Evolutionary conservation across 768 basidiomycete genomes (phyloP).

Genomic region (Mycena vitilis): DNA sequence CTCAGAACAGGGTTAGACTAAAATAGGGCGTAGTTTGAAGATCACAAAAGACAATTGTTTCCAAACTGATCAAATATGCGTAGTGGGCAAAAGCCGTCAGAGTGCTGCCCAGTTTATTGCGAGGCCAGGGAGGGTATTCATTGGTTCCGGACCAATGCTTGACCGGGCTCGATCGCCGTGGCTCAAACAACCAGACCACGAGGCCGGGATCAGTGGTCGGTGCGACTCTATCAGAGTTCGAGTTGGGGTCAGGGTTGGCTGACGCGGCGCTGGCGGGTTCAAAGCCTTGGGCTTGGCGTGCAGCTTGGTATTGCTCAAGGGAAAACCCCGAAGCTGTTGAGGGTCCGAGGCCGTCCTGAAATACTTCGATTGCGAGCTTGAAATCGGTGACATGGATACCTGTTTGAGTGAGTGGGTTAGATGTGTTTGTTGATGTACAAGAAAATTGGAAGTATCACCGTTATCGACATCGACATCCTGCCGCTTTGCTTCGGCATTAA

Average conservation of each 20-base stretch:
- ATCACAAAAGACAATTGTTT: slow-evolving; percentile 12
- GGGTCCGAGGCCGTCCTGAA: not conserved
- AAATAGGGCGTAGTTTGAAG: slow-evolving; percentile 16
- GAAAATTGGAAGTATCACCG: not conserved
- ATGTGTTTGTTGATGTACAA: not conserved
- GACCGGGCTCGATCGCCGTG: slow-evolving; percentile 20
- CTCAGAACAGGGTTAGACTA: not conserved
- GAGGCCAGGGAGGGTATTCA: slow-evolving; percentile 22
- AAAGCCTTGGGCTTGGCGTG: not conserved
- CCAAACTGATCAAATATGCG: slow-evolving; percentile 9
- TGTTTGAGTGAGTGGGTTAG: not conserved
- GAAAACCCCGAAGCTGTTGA: not conserved
- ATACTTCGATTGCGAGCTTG: not conserved
- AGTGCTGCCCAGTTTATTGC: slow-evolving; percentile 10
- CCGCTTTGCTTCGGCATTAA: slow-evolving; percentile 19
- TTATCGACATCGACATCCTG: slow-evolving; percentile 11
- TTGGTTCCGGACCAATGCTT: slow-evolving; percentile 25
- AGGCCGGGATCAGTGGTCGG: slow-evolving; percentile 1
- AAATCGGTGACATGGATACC: slow-evolving; percentile 13
- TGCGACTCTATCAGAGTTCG: too few relatives aligned
- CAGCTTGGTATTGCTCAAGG: not conserved
- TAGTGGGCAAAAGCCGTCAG: slow-evolving; percentile 21
- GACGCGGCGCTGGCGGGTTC: not conserved
- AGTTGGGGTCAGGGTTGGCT: not conserved
- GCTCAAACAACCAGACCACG: slow-evolving; percentile 21